phyloP scores from a whole-genome alignment of 306 rosid genomes.

The Ceratonia siliqua region DNA sequence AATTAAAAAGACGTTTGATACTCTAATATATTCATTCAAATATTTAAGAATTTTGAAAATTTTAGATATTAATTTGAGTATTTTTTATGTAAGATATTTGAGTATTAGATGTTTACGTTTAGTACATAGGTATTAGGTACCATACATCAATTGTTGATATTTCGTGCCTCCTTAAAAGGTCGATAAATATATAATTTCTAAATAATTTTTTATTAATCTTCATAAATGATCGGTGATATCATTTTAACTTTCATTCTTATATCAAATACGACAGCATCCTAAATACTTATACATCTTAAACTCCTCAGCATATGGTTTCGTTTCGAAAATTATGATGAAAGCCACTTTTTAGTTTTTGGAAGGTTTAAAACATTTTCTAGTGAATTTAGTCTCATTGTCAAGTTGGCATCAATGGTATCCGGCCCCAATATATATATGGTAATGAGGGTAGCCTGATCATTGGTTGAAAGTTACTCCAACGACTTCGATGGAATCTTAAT shows the following conservation, averaged over 20 bases:
- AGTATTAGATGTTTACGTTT: not conserved
- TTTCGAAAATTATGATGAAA: not conserved
- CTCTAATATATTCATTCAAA: not conserved
- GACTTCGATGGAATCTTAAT: conserved; percentile 55
- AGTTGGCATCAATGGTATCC: conserved; percentile 41
- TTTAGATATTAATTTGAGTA: too few species aligned
- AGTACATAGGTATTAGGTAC: not conserved
- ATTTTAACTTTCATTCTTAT: too few species aligned
- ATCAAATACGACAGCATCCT: too few species aligned
- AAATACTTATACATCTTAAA: too few species aligned
- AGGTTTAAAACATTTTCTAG: not conserved
- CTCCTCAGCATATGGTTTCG: too few species aligned
- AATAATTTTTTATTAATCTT: too few species aligned
- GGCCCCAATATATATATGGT: conserved; percentile 38
- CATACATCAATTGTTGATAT: not conserved
- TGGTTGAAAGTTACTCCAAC: conserved; percentile 53
- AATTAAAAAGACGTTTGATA: too few species aligned
- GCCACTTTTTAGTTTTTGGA: not conserved
- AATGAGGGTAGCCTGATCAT: conserved; percentile 55
- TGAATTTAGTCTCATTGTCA: conserved; percentile 34
- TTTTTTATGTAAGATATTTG: too few species aligned
- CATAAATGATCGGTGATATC: too few species aligned
- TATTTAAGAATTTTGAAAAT: too few species aligned
- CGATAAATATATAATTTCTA: too few species aligned
- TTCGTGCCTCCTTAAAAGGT: not conserved